Conservation (phyloP, 1,284 basidiomycete genomes). For the Moesziomyces sp. region DNA sequence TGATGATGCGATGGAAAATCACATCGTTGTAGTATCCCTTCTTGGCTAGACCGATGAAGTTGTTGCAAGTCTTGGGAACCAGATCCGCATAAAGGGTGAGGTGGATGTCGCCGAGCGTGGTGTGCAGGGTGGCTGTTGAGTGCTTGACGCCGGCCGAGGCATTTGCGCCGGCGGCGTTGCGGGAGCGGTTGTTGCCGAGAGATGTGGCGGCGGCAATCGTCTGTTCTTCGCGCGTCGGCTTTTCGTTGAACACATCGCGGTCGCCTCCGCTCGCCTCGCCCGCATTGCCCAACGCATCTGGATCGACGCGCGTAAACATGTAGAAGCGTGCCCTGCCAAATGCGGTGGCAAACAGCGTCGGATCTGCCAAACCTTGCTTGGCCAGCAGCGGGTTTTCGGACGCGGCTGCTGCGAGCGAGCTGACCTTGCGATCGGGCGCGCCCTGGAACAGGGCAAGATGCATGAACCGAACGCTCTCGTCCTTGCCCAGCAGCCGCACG, state of each 20-base stretch:
- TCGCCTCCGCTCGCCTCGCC: constrained; percentile 76
- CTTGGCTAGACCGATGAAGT: constrained; percentile 92
- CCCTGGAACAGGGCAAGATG: constrained; percentile 92
- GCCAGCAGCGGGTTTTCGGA: constrained; percentile 93
- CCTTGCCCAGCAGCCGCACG: constrained; percentile 88
- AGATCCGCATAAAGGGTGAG: constrained; percentile 89
- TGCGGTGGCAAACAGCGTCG: constrained; percentile 91
- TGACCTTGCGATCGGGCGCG: constrained; percentile 83
- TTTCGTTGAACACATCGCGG: constrained; percentile 97
- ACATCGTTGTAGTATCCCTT: constrained; percentile 93
- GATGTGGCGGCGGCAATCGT: constrained; percentile 79
- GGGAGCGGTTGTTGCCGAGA: constrained; percentile 35
- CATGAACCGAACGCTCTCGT: constrained; percentile 90
- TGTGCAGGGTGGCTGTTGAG: constrained; percentile 83
- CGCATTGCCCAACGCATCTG: constrained; percentile 67
- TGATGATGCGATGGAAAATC: constrained; percentile 96
- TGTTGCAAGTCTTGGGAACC: constrained; percentile 94
- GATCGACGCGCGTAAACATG: constrained; percentile 89
- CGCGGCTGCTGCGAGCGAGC: constrained; percentile 85
- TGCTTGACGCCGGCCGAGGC: constrained; percentile 7
- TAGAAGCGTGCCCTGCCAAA: constrained; percentile 96
- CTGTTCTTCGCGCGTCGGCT: constrained; percentile 94
- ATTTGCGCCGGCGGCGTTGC: constrained; percentile 3
- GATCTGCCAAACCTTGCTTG: constrained; percentile 77
- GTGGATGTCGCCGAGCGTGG: constrained; percentile 88